Conservation (phyloP, 768 basidiomycete genomes). For the Collybia mongolica region DNA sequence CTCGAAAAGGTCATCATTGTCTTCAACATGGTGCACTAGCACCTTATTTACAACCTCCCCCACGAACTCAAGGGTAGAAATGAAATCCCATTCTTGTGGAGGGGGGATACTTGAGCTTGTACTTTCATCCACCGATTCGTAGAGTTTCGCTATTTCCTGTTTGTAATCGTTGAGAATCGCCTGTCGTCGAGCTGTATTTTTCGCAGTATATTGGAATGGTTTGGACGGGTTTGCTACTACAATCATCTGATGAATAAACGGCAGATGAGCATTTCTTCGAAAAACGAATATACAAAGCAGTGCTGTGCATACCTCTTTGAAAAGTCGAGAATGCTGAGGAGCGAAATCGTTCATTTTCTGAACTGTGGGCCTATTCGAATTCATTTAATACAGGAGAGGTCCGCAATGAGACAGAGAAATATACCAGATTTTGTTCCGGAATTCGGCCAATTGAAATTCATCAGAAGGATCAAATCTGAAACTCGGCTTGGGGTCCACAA, state of each 20-base stretch:
- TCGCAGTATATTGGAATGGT: constrained; percentile 42
- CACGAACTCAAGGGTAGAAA: constrained; percentile 14
- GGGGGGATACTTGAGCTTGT: neutral
- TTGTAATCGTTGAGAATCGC: constrained; percentile 36
- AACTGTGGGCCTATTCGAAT: constrained; percentile 27
- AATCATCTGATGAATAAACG: constrained; percentile 36
- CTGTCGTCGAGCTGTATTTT: constrained; percentile 43
- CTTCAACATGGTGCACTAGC: constrained; percentile 16
- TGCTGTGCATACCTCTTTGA: constrained; percentile 29
- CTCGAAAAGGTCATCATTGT: constrained; percentile 26
- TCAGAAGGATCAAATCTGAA: constrained; percentile 27
- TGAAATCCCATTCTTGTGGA: constrained; percentile 11
- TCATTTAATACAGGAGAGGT: too few relatives aligned
- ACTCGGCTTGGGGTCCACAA: constrained; percentile 23
- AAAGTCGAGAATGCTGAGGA: constrained; percentile 41
- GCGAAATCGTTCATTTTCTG: constrained; percentile 41
- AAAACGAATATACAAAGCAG: too few relatives aligned
- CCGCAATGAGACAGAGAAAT: neutral
- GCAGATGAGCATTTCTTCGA: too few relatives aligned
- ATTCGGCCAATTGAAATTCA: constrained; percentile 20
- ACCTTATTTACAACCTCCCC: constrained; percentile 12
- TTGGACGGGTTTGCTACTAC: constrained; percentile 36
- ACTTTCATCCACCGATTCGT: constrained; percentile 4
- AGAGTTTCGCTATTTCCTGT: constrained; percentile 38
- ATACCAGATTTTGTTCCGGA: constrained; percentile 34